Conservation (phyloP, 106 monocot genomes). For the Dendrobium officinale region DNA sequence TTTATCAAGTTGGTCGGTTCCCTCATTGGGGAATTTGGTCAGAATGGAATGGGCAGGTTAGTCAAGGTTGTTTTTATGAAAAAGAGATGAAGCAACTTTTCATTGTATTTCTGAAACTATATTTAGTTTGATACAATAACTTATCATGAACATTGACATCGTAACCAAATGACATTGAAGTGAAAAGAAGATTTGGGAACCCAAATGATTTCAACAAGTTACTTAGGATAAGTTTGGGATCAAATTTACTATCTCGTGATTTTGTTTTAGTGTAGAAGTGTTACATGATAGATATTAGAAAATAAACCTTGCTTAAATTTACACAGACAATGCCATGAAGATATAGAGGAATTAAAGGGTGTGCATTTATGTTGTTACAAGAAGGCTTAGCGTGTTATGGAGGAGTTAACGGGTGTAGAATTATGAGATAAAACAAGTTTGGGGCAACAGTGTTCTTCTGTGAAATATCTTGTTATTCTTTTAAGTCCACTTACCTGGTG, state of each 20-base stretch:
- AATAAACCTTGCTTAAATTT: too few species aligned
- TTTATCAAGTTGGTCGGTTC: slow-evolving; percentile 90
- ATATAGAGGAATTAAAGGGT: neutral
- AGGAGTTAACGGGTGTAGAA: neutral
- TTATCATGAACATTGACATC: neutral
- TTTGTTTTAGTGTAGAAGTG: neutral
- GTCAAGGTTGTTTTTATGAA: slow-evolving; percentile 10
- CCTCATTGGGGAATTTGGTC: slow-evolving; percentile 89
- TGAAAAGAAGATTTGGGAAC: neutral
- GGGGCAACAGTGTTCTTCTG: neutral
- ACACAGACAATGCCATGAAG: neutral
- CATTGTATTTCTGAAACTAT: neutral
- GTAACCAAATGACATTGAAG: neutral
- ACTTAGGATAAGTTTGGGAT: neutral
- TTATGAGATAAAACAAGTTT: neutral
- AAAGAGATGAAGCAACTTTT: neutral
- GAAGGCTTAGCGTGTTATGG: neutral
- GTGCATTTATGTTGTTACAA: neutral
- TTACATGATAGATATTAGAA: neutral
- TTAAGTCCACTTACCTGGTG: too few species aligned
- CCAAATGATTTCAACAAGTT: neutral
- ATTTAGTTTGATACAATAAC: neutral
- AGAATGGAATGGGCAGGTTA: slow-evolving; percentile 95
- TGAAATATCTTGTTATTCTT: too few species aligned
- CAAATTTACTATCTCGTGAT: neutral